A percentile compares a stretch with the other conserved stretches of the same genome.
These are phyloP conservation scores for Eutrema japonicum DNA, from an alignment of 345 rosid genomes.

Conservation along the genomic window DNA sequence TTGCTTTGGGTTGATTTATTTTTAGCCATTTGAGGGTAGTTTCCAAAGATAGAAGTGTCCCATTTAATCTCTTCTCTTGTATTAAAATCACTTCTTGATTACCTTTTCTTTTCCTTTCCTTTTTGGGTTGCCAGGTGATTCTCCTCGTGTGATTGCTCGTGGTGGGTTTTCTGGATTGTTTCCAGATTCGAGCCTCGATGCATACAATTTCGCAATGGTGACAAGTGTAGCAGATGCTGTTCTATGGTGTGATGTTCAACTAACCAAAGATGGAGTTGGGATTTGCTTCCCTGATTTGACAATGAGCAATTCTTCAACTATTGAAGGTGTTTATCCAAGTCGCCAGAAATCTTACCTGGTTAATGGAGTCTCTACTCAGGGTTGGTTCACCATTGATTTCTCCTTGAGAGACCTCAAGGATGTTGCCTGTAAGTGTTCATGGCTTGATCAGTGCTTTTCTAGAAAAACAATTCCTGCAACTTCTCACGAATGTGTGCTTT, in stretches of 20 bases:
- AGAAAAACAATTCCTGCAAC: background rate
- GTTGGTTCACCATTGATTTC: constrained; percentile 78
- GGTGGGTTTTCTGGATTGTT: constrained; percentile 94
- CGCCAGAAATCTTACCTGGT: constrained; percentile 44
- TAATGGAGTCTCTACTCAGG: constrained; percentile 56
- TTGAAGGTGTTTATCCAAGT: background rate
- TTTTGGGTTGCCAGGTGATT: constrained; percentile 52
- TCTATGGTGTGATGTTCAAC: constrained; percentile 88
- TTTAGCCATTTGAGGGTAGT: background rate
- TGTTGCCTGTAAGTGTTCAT: constrained; percentile 52
- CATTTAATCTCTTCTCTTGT: background rate
- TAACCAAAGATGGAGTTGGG: constrained; percentile 76
- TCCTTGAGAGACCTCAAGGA: constrained; percentile 47
- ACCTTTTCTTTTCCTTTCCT: background rate
- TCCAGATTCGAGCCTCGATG: constrained; percentile 64
- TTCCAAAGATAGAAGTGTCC: background rate
- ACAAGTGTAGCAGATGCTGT: constrained; percentile 45
- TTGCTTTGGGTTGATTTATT: background rate
- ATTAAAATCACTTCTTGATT: background rate
- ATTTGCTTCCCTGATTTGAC: constrained; percentile 72
- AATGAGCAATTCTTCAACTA: constrained; percentile 57
- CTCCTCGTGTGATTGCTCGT: constrained; percentile 74
- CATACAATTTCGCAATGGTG: constrained; percentile 51
- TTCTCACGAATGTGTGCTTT: constrained; percentile 2
- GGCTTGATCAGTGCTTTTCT: background rate